phyloP scores from a whole-genome alignment of 192 early-diverging fungal genomes.

The Gigaspora rosea region DNA sequence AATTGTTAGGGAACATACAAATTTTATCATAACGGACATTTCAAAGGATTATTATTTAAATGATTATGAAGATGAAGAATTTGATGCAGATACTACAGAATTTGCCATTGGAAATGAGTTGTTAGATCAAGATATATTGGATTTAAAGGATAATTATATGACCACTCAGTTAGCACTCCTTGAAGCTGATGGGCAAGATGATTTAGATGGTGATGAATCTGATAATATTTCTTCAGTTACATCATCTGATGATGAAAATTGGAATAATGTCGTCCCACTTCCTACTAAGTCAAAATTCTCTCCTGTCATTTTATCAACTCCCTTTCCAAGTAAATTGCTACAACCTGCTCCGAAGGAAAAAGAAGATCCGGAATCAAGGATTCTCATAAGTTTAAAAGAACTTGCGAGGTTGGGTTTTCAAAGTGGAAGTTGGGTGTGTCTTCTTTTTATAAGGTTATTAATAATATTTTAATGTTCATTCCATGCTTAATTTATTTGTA shows the following conservation, averaged over 20 bases:
- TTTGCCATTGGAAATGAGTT: slow-evolving; percentile 36
- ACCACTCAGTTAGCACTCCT: slow-evolving; percentile 40
- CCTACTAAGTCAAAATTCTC: not conserved
- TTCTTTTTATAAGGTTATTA: not conserved
- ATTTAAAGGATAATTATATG: slow-evolving; percentile 37
- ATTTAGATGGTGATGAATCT: slow-evolving; percentile 5
- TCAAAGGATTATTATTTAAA: slow-evolving; percentile 27
- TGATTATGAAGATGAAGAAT: slow-evolving; percentile 33
- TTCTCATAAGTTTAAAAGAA: slow-evolving; percentile 54
- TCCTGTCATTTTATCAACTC: slow-evolving; percentile 38
- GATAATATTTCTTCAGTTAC: not conserved
- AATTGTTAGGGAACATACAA: slow-evolving; percentile 52
- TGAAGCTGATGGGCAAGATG: slow-evolving; percentile 35
- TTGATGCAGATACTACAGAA: slow-evolving; percentile 38
- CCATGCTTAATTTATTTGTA: not conserved
- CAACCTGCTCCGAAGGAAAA: slow-evolving; percentile 48
- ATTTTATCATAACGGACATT: slow-evolving; percentile 58
- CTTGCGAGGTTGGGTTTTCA: slow-evolving; percentile 54
- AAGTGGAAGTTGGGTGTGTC: slow-evolving; percentile 63
- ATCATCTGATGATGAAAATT: slow-evolving; percentile 23
- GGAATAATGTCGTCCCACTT: not conserved
- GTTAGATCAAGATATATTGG: slow-evolving; percentile 32
- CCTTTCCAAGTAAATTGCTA: slow-evolving; percentile 45
- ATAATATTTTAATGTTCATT: not conserved
- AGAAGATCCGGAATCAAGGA: slow-evolving; percentile 54